These are phyloP conservation scores for Epichloe hybrida DNA, from an alignment of 2,329 filamentous ascomycete genomes.

Conservation along the genomic window DNA sequence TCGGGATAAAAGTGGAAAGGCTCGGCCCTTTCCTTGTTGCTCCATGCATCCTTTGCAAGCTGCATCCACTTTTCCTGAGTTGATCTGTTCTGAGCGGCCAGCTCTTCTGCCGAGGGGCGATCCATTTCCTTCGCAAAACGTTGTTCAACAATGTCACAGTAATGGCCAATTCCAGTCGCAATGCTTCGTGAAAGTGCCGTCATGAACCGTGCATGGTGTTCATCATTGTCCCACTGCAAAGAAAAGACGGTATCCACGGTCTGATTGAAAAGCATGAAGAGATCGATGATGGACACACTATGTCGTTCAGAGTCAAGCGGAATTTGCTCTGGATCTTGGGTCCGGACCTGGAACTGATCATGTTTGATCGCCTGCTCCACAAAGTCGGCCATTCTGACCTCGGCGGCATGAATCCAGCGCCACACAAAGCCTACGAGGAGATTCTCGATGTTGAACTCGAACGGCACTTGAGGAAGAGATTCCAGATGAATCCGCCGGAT, in stretches of 20 bases:
- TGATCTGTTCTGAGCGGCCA: constrained; percentile 62
- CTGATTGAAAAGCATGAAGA: constrained; percentile 89
- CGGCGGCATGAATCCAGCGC: constrained; percentile 80
- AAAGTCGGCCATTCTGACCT: constrained; percentile 66
- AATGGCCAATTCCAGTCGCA: constrained; percentile 67
- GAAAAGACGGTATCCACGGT: constrained; percentile 75
- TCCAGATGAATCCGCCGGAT: constrained; percentile 70
- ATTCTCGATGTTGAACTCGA: constrained; percentile 78
- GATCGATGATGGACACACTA: constrained; percentile 84
- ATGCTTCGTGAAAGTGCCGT: constrained; percentile 79
- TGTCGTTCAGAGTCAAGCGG: constrained; percentile 72
- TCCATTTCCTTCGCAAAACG: constrained; percentile 89
- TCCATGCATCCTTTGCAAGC: constrained; percentile 86
- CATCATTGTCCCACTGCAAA: constrained; percentile 83
- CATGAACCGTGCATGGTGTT: constrained; percentile 95
- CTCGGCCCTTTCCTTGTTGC: constrained; percentile 80
- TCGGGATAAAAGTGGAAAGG: constrained; percentile 94
- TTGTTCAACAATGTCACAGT: constrained; percentile 83
- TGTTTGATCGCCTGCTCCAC: constrained; percentile 86
- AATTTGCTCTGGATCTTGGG: constrained; percentile 46
- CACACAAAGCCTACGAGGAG: constrained; percentile 86
- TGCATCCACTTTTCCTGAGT: constrained; percentile 89
- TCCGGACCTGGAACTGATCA: constrained; percentile 69
- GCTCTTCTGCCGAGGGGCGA: constrained; percentile 73
- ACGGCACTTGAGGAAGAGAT: constrained; percentile 57